A percentile compares a stretch with the other conserved stretches of the same genome.
Conservation (phyloP, 2,329 filamentous ascomycete species). For the Teratosphaeria epicoccoides region DNA sequence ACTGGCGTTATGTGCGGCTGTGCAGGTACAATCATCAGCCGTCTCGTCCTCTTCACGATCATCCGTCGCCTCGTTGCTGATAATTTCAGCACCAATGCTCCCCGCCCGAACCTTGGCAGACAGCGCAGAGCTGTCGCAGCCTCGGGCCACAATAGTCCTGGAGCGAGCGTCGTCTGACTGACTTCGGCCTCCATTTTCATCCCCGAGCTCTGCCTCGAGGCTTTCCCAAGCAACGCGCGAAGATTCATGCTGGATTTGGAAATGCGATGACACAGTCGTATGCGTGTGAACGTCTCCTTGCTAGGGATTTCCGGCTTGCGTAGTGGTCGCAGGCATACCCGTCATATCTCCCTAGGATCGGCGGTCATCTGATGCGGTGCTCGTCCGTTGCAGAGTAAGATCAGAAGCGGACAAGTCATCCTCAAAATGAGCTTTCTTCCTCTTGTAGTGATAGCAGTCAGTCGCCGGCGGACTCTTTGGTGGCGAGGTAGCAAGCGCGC, state of each 20-base stretch:
- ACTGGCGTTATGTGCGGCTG: no score
- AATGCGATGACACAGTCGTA: background rate
- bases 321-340: no score
- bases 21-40: no score
- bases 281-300: no score
- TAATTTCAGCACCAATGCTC: background rate
- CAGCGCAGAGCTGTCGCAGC: background rate
- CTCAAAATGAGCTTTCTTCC: constrained; percentile 10
- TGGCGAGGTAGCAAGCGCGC: constrained; percentile 4
- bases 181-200: background rate
- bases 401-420: constrained; percentile 4
- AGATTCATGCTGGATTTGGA: background rate
- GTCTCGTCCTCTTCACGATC: background rate
- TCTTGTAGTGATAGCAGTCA: background rate
- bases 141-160: background rate
- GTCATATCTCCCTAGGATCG: no score
- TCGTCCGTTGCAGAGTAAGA: constrained; percentile 4
- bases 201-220: background rate
- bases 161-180: background rate
- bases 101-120: background rate
- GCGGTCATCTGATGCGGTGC: background rate
- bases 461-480: constrained; percentile 1
- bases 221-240: background rate
- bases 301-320: no score
- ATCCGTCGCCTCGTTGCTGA: background rate